A percentile compares a stretch with the other conserved stretches of the same genome.
Evolutionary conservation across 108 stramenopile genomes (phyloP).

Genomic region (Skeletonema costatum): DNA sequence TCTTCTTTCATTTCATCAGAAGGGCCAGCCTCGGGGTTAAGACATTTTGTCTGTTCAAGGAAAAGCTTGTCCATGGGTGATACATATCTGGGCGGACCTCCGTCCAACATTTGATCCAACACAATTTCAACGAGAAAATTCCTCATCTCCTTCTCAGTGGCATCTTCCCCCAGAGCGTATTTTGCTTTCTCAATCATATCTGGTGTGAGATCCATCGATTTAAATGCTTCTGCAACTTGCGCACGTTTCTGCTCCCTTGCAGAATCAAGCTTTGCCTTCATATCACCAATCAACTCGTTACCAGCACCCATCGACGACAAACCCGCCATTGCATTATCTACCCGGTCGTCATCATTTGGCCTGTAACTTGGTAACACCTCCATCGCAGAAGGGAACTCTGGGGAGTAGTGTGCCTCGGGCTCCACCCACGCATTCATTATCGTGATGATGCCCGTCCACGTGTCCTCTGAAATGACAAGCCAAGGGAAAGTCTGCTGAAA

Average conservation of each 20-base stretch:
- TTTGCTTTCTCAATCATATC: slow-evolving; percentile 11
- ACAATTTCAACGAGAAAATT: neutral
- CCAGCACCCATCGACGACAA: neutral
- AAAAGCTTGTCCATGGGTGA: slow-evolving; percentile 26
- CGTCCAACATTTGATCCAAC: neutral
- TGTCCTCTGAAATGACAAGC: slow-evolving; percentile 1
- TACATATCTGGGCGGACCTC: neutral
- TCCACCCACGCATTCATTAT: slow-evolving; percentile 30
- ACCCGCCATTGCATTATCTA: neutral
- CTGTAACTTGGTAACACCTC: neutral
- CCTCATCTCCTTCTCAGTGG: slow-evolving; percentile 19
- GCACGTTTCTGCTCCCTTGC: slow-evolving; percentile 15
- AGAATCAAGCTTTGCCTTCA: slow-evolving; percentile 12
- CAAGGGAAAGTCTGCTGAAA: slow-evolving; percentile 17
- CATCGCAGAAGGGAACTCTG: neutral
- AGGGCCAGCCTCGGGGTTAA: neutral
- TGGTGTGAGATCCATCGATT: slow-evolving; percentile 9
- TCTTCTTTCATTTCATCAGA: slow-evolving; percentile 3
- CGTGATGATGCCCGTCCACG: slow-evolving; percentile 7
- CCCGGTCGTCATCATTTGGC: neutral
- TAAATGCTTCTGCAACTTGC: neutral
- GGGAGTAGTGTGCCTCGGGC: slow-evolving; percentile 14
- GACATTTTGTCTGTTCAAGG: slow-evolving; percentile 6
- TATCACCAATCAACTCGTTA: slow-evolving; percentile 2
- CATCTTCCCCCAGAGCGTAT: slow-evolving; percentile 7